A percentile compares a stretch with the other conserved stretches of the same genome.
phyloP scores from a whole-genome alignment of 208 protist species.

The Porcisia deanei region DNA sequence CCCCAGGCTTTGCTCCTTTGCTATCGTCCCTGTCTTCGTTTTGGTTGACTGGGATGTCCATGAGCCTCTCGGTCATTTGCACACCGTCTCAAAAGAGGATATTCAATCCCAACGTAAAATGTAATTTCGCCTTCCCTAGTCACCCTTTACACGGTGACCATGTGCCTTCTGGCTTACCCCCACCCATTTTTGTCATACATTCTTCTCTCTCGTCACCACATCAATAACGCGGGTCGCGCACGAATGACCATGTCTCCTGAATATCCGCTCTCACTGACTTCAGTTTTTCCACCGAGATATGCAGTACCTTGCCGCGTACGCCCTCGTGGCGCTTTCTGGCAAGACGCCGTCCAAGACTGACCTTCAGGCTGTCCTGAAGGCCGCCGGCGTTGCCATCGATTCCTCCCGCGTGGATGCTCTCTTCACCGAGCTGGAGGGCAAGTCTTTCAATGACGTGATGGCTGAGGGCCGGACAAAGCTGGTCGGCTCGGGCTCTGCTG shows the following conservation, averaged over 20 bases:
- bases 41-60: background rate
- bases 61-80: background rate
- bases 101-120: background rate
- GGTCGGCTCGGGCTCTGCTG: slow-evolving; percentile 55
- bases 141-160: background rate
- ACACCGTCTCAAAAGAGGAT: background rate
- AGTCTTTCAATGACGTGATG: slow-evolving; percentile 90
- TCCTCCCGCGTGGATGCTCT: slow-evolving; percentile 62
- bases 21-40: background rate
- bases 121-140: background rate
- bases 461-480: slow-evolving; percentile 89
- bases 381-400: slow-evolving; percentile 85
- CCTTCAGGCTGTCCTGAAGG: slow-evolving; percentile 90
- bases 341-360: slow-evolving; percentile 78
- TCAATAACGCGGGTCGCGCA: background rate
- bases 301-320: slow-evolving; percentile 94
- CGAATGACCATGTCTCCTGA: no score
- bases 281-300: slow-evolving; percentile 44
- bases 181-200: no score
- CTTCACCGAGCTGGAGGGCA: slow-evolving; percentile 87
- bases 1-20: background rate
- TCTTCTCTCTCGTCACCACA: slow-evolving; percentile 5
- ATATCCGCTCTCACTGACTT: background rate
- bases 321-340: slow-evolving; percentile 85
- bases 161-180: no score